Conservation (phyloP, 495 filamentous ascomycete genomes). For the Xanthoparmelia taractica region DNA sequence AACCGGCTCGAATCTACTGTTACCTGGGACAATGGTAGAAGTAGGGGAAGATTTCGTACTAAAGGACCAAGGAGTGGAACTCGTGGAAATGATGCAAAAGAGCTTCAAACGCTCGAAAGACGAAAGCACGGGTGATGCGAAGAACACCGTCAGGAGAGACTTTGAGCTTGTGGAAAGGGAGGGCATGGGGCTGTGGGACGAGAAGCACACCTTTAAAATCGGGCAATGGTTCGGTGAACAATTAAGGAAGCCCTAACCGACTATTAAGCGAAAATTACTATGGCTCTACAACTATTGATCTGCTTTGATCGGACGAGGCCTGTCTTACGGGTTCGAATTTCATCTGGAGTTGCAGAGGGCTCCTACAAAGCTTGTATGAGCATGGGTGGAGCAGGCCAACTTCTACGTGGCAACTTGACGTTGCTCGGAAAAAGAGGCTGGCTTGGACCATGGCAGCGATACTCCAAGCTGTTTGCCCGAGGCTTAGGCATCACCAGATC, state of each 20-base stretch:
- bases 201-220: conserved; percentile 18
- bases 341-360: neutral
- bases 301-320: neutral
- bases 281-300: neutral
- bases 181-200: conserved; percentile 18
- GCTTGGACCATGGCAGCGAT: neutral
- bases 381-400: neutral
- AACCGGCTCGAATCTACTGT: conserved; percentile 15
- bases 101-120: conserved; percentile 11
- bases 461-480: neutral
- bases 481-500: neutral
- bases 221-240: conserved; percentile 24
- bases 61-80: conserved; percentile 21
- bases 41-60: conserved; percentile 19
- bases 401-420: neutral
- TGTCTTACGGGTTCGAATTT: neutral
- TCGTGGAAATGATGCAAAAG: conserved; percentile 19
- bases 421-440: no score
- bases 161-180: conserved; percentile 20
- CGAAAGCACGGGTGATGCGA: neutral
- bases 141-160: neutral
- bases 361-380: neutral
- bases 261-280: neutral
- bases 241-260: conserved; percentile 9
- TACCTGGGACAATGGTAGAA: conserved; percentile 21